Evolutionary conservation across 768 basidiomycete genomes (phyloP).

Genomic region (Lactarius quietus): DNA sequence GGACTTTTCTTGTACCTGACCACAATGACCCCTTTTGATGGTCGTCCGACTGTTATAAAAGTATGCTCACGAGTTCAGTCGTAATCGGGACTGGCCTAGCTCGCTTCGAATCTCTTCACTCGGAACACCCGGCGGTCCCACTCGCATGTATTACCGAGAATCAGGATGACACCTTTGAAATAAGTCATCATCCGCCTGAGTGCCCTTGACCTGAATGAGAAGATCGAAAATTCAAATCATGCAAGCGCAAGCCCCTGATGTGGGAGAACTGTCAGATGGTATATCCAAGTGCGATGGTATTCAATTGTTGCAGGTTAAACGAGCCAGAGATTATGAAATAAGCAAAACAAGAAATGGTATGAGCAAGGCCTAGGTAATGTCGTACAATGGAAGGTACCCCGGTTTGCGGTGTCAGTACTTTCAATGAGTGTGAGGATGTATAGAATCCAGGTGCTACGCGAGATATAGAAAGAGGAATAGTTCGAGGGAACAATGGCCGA

Average conservation of each 20-base stretch:
- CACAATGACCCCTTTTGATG: background rate
- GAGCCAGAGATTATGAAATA: background rate
- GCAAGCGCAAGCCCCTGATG: background rate
- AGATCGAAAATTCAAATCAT: background rate
- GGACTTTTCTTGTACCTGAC: background rate
- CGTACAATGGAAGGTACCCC: background rate
- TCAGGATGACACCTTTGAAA: background rate
- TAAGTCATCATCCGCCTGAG: background rate
- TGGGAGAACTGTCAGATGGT: background rate
- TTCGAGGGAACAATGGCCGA: background rate
- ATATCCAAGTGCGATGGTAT: background rate
- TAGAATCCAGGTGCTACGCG: background rate
- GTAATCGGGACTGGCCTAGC: background rate
- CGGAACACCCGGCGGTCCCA: background rate
- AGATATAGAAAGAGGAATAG: background rate
- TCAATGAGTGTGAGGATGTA: background rate
- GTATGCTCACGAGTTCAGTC: background rate
- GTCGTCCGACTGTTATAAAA: background rate
- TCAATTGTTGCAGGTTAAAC: background rate
- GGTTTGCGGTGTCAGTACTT: background rate
- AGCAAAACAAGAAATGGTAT: background rate
- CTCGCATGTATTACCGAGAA: background rate
- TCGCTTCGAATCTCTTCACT: no score
- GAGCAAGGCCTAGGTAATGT: background rate
- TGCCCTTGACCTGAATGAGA: no score